Conservation (phyloP, 2,329 filamentous ascomycete genomes). For the Aquanectria penicillioides region DNA sequence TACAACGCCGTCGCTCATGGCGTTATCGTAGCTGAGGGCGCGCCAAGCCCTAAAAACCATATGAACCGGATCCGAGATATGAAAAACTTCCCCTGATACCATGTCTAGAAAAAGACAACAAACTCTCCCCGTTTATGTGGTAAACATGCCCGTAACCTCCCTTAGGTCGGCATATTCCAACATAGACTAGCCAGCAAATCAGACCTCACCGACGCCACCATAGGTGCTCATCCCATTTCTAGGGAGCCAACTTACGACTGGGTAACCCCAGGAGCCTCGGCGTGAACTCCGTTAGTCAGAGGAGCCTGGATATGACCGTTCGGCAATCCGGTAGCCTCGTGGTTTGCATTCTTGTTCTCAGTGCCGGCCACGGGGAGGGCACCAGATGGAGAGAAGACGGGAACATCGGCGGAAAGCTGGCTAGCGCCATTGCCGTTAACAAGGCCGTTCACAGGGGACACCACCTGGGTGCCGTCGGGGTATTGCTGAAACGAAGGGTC, state of each 20-base stretch:
- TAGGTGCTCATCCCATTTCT: conserved; percentile 13
- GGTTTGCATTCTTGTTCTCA: conserved; percentile 22
- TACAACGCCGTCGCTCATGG: conserved; percentile 32
- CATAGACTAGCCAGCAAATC: conserved; percentile 13
- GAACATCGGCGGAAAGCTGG: conserved; percentile 52
- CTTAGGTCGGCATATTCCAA: background rate
- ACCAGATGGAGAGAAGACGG: conserved; percentile 52
- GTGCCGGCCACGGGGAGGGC: conserved; percentile 25
- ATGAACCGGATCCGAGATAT: conserved; percentile 31
- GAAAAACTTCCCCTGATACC: conserved; percentile 26
- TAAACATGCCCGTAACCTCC: background rate
- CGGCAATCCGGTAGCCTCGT: conserved; percentile 22
- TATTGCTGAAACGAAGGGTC: conserved; percentile 44
- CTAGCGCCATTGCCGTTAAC: conserved; percentile 43
- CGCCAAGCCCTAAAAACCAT: conserved; percentile 32
- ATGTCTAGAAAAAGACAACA: conserved; percentile 20
- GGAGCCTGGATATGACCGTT: conserved; percentile 38
- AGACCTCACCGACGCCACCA: conserved; percentile 15
- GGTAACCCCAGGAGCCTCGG: conserved; percentile 21
- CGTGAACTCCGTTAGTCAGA: conserved; percentile 44
- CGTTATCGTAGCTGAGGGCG: conserved; percentile 22
- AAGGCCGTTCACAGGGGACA: conserved; percentile 48
- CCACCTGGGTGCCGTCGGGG: conserved; percentile 47
- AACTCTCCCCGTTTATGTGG: conserved; percentile 16
- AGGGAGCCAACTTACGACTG: conserved; percentile 28